Percentiles rank a stretch among this genome's conserved stretches.
Conservation (phyloP, 2,329 filamentous ascomycete genomes). For the Anthostomella pinea region DNA sequence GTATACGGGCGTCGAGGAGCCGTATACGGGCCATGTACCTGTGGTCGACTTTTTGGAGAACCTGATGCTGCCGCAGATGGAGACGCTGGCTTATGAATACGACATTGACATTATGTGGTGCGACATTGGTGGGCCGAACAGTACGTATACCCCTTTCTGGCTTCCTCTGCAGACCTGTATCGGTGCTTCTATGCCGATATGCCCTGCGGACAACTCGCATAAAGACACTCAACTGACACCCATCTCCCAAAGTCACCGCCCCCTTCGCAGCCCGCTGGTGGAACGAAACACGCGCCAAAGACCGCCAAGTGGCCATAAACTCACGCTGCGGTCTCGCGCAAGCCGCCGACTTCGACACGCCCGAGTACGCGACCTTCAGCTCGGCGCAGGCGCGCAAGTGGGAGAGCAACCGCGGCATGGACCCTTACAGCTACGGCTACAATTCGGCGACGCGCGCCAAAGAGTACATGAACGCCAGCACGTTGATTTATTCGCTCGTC, state of each 20-base stretch:
- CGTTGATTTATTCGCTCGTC: constrained; percentile 40
- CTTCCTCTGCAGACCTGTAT: no score
- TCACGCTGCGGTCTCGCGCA: constrained; percentile 53
- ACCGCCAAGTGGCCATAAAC: constrained; percentile 53
- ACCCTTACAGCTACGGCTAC: constrained; percentile 58
- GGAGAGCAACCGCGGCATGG: constrained; percentile 59
- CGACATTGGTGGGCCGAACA: constrained; percentile 44
- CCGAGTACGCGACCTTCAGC: constrained; percentile 52
- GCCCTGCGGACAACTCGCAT: no score
- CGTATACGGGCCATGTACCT: constrained; percentile 41
- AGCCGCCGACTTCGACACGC: constrained; percentile 55
- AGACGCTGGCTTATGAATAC: constrained; percentile 41
- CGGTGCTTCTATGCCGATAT: no score
- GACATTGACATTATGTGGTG: constrained; percentile 50
- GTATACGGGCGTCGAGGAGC: constrained; percentile 39
- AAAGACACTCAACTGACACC: no score
- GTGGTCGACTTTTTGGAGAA: constrained; percentile 41
- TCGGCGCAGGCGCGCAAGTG: constrained; percentile 54
- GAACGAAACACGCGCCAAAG: constrained; percentile 35
- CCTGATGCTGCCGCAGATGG: constrained; percentile 46
- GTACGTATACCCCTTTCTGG: no score
- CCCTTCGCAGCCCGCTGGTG: constrained; percentile 42
- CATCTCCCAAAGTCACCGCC: no score
- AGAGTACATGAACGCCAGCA: constrained; percentile 51
- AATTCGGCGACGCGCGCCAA: constrained; percentile 50